These are phyloP conservation scores for Penicillium sp. DNA, from an alignment of 2,329 filamentous ascomycete genomes.

Conservation along the genomic window DNA sequence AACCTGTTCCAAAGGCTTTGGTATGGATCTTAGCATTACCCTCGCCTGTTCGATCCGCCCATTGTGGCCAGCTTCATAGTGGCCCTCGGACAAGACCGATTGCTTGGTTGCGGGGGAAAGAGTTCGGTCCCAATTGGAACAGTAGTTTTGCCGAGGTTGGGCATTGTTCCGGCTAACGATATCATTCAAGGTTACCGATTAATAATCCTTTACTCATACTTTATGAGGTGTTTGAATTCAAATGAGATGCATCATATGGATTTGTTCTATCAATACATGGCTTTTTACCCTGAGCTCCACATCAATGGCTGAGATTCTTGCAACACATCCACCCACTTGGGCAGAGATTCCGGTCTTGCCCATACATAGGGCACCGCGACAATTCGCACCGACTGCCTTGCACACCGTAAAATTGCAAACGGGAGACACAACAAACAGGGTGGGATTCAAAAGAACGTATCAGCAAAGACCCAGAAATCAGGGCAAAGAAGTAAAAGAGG, in stretches of 20 bases:
- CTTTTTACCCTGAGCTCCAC: slow-evolving; percentile 8
- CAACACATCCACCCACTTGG: neutral
- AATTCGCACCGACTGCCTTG: neutral
- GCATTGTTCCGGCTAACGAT: neutral
- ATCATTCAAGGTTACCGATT: neutral
- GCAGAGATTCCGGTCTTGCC: neutral
- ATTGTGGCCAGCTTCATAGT: neutral
- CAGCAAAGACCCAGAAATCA: neutral
- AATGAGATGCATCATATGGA: slow-evolving; percentile 1
- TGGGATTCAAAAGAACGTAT: neutral
- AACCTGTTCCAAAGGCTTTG: too few species aligned
- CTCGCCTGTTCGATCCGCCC: too few species aligned
- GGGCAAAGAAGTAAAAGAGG: neutral
- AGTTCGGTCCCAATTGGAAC: neutral
- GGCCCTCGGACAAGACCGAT: neutral
- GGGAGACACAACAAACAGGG: neutral
- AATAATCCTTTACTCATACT: neutral
- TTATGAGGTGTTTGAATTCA: neutral
- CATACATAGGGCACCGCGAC: neutral
- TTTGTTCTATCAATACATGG: slow-evolving; percentile 15
- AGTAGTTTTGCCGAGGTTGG: neutral
- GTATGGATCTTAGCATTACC: too few species aligned
- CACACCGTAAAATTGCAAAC: neutral
- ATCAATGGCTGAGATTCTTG: neutral
- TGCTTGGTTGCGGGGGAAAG: neutral